Percentiles rank a stretch among this genome's conserved stretches.
Evolutionary conservation across 164 flowering plant species (phyloP).

Genomic region (grape (Vitis vinifera)): DNA sequence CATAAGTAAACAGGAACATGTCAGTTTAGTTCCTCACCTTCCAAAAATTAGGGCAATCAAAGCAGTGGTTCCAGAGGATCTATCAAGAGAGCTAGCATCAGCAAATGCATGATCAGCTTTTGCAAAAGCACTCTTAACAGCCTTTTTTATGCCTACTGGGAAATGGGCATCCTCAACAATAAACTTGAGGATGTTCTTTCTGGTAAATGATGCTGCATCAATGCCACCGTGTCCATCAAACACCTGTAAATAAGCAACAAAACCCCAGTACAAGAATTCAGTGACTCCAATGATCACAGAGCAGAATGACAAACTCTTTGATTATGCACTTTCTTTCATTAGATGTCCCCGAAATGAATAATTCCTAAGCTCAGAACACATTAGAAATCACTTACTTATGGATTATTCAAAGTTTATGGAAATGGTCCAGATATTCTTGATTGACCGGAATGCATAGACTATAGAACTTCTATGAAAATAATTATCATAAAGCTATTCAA

Average conservation of each 20-base stretch:
- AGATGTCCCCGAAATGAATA: no score
- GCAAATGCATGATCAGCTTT: slow-evolving; percentile 44
- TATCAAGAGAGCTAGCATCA: slow-evolving; percentile 34
- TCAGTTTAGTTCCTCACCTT: slow-evolving; percentile 24
- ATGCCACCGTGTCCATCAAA: slow-evolving; percentile 68
- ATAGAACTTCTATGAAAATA: no score
- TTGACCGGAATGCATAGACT: no score
- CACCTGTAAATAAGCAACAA: slow-evolving; percentile 31
- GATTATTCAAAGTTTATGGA: no score
- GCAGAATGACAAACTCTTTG: neutral
- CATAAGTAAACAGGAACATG: no score
- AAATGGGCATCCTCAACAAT: slow-evolving; percentile 48
- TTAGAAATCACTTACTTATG: no score
- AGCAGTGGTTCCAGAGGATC: slow-evolving; percentile 48
- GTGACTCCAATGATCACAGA: neutral
- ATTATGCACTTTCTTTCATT: no score
- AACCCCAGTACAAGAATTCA: neutral
- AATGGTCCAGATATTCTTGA: no score
- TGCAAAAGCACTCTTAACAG: slow-evolving; percentile 45
- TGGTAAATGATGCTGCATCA: slow-evolving; percentile 54
- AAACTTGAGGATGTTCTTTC: slow-evolving; percentile 41
- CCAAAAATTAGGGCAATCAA: slow-evolving; percentile 41
- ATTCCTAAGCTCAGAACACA: no score
- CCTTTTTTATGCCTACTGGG: slow-evolving; percentile 33
- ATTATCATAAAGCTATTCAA: no score